Evolutionary conservation across 1,284 basidiomycete species (phyloP).

Genomic region (Moesziomyces antarcticus): DNA sequence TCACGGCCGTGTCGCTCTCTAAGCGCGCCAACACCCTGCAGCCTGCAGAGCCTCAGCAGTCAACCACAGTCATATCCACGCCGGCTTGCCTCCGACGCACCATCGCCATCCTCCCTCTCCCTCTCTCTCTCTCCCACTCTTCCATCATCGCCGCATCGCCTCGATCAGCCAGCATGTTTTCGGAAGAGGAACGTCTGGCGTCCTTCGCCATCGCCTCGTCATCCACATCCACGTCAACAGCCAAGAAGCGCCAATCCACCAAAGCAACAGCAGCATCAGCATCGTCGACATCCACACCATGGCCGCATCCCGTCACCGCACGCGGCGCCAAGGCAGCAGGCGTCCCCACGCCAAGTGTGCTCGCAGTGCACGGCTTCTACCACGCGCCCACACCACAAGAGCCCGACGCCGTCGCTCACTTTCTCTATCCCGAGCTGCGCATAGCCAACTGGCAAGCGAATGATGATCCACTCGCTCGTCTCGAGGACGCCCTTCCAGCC

Average conservation of each 20-base stretch:
- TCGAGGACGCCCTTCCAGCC: conserved; percentile 34
- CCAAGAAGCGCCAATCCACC: conserved; percentile 38
- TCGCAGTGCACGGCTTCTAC: conserved; percentile 63
- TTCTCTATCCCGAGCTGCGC: conserved; percentile 53
- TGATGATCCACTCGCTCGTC: conserved; percentile 54
- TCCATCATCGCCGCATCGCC: not conserved
- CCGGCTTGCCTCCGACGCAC: too few relatives aligned
- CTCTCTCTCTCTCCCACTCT: too few relatives aligned
- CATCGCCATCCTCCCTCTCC: not conserved
- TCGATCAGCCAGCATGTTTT: conserved; percentile 21
- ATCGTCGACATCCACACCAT: conserved; percentile 19
- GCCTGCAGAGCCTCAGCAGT: too few relatives aligned
- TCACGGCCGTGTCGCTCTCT: too few relatives aligned
- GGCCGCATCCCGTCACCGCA: conserved; percentile 43
- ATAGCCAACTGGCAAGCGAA: conserved; percentile 55
- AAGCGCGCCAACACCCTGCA: too few relatives aligned
- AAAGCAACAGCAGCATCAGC: conserved; percentile 8
- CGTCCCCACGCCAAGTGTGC: conserved; percentile 53
- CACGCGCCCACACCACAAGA: conserved; percentile 46
- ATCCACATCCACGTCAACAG: conserved; percentile 25
- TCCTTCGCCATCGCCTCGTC: conserved; percentile 39
- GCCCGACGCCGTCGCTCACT: conserved; percentile 54
- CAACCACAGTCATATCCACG: too few relatives aligned
- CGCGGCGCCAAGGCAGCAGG: conserved; percentile 29
- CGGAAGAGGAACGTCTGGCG: conserved; percentile 43